Conservation (phyloP, 2,329 filamentous ascomycete species). For the Rhynchosporium graminicola region DNA sequence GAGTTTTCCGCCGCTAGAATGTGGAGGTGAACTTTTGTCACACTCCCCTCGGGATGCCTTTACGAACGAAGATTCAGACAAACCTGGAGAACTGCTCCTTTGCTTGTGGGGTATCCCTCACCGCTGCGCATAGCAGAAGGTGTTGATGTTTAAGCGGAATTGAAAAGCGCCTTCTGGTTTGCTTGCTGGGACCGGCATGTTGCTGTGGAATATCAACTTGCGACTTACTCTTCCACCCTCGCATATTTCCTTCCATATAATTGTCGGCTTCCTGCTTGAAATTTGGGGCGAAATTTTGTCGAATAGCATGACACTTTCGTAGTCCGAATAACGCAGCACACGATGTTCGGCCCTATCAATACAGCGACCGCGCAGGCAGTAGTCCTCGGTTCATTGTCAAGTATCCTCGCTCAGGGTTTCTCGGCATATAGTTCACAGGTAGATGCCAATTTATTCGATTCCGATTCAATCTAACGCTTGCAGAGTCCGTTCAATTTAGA, state of each 20-base stretch:
- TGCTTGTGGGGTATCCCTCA: constrained; percentile 5
- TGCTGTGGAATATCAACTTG: not conserved
- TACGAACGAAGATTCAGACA: too few species aligned
- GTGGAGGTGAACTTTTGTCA: too few species aligned
- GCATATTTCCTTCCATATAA: not conserved
- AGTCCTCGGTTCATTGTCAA: constrained; percentile 5
- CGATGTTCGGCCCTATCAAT: constrained; percentile 7
- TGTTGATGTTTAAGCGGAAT: not conserved
- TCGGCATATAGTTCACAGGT: constrained; percentile 10
- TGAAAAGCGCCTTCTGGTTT: not conserved
- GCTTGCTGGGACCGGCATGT: not conserved
- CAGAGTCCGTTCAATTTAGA: constrained; percentile 3
- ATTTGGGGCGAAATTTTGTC: not conserved
- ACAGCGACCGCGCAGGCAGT: constrained; percentile 7
- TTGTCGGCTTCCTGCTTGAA: not conserved
- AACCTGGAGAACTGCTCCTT: too few species aligned
- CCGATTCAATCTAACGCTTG: not conserved
- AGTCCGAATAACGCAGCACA: not conserved
- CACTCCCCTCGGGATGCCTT: too few species aligned
- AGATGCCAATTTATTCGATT: too few species aligned
- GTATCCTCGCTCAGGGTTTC: constrained; percentile 6
- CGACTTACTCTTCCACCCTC: not conserved
- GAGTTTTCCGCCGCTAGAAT: constrained; percentile 4
- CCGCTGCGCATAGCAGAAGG: not conserved
- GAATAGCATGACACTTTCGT: too few species aligned